Base-by-base conservation (phyloP, 768 basidiomycete species). In the Auriculariales sp. region DNA sequence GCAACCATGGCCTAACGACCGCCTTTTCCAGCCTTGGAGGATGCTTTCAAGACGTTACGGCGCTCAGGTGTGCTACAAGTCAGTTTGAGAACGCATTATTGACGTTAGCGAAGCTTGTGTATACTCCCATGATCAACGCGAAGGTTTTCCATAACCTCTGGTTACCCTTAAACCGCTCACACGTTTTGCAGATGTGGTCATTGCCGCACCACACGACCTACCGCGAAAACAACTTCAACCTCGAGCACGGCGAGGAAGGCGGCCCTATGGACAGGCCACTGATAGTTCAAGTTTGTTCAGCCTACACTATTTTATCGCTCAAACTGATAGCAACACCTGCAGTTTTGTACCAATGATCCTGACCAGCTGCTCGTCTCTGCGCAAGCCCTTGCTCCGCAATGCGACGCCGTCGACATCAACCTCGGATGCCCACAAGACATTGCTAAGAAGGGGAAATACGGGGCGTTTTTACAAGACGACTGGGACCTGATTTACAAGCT, bases 41-140 rank as follows among this genome's bases (percentile, higher is more conserved):
- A 75, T 76, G 51, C 68, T 97, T 24, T 85, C 86, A 5, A 72
- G 92, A 51, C 69, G 79, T 51, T 87, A 92, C 59, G 88, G 88
- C 27, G 83, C 82, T 28, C 78, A 90, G 64, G 86, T 85, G 50
- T 56, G 70, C 60, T 11, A 34, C 39, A 10, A n/a, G 31, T 24
- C 19, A 24, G 27, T 25, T 5, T 22, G 19, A 12, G 39, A 19
- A 19, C 47, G 55, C 19, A 44, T 52, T 34, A 10, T 17, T 25
- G 29, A 49, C 30, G 31, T 49, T 19, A 7, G 32, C 11, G 29
- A 58, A 92, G 78, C 73, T 97, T 19, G 74, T 78, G n/a, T 98
- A 95, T 61, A 92, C 93, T 0, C 95, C 95, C 15, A 99, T 99
- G 95, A 95, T 99, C 58, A 89, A 94, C 54, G 89, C 92, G 52